Base-by-base conservation (phyloP, 1,139 yeast species). In the Nakaseomyces nivariensis region DNA sequence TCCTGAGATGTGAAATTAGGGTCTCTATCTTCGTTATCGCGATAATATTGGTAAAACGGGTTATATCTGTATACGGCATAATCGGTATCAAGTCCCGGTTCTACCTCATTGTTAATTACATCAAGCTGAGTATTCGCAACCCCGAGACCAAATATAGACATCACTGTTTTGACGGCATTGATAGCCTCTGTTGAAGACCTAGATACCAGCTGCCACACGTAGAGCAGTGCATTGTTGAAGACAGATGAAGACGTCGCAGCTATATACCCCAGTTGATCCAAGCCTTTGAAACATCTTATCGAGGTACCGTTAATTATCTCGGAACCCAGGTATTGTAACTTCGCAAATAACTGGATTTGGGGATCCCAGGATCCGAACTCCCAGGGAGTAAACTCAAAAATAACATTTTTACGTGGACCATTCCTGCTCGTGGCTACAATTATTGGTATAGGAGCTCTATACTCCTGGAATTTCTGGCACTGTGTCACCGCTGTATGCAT, bases 31-130 rank as follows among this genome's bases (percentile, higher is more conserved):
- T 59, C 60, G 48, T 50, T 51, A 0, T 59, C 60, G 48, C 9
- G 31, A 3, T 29, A 3, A 9, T 63, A 69, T 13, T 70, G 72
- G 53, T 66, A 74, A 65, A 85, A 89, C 4, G 96, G 96, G 57
- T 86, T 88, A 4, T 95, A 95, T 10, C 78, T 70, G 67, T 75
- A 77, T 4, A 84, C 64, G 0, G 95, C 92, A 64, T 81, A 83
- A 58, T 85, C 92, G 9, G 86, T 57, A 56, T 53, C 38, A 47
- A 34, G 26, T n/a, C 31, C 37, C 22, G 34, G 31, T 22, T 34
- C 42, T 5, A 41, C 9, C 2, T 29, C 34, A 27, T 27, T 25
- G 17, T 46, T 43, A 5, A 43, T 22, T 13, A 37, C 37, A 17
- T 27, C 25, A 10, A 32, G 37, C 4, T 25, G 26, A 9, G 13